Evolutionary conservation across 345 rosid genomes (phyloP).

Genomic region (Ceriops zippeliana): DNA sequence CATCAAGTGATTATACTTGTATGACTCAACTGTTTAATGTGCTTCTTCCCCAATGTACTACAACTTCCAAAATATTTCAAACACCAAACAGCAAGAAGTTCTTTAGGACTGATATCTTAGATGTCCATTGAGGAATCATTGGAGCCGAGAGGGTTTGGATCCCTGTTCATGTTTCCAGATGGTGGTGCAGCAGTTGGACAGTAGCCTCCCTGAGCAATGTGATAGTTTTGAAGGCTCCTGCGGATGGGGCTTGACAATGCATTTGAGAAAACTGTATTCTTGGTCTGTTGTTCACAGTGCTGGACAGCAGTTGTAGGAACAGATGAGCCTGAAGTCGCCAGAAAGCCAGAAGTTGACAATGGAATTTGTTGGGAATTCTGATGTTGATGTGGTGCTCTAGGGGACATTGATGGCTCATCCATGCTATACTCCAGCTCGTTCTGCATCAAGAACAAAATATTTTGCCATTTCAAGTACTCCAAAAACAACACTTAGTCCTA

Average conservation of each 20-base stretch:
- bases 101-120: conserved; percentile 9
- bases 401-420: conserved; percentile 63
- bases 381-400: conserved; percentile 51
- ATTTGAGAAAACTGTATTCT: conserved; percentile 78
- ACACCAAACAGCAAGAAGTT: conserved; percentile 7
- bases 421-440: conserved; percentile 66
- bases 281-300: conserved; percentile 63
- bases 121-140: conserved; percentile 89
- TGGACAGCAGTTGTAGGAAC: conserved; percentile 40
- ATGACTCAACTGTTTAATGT: conserved; percentile 21
- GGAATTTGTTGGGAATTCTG: conserved; percentile 52
- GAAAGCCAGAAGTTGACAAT: conserved; percentile 37
- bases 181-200: conserved; percentile 34
- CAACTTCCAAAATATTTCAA: conserved; percentile 8
- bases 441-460: conserved; percentile 33
- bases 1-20: conserved; percentile 29
- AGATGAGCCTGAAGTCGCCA: conserved; percentile 55
- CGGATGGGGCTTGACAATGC: conserved; percentile 77
- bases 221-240: conserved; percentile 70
- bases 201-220: conserved; percentile 64
- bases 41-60: conserved; percentile 7
- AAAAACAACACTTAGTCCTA: too few species aligned
- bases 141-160: conserved; percentile 55
- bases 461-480: too few species aligned
- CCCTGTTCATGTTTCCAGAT: conserved; percentile 48